Conservation (phyloP, 1,139 yeast genomes). For the Sugiyamaella castrensis region DNA sequence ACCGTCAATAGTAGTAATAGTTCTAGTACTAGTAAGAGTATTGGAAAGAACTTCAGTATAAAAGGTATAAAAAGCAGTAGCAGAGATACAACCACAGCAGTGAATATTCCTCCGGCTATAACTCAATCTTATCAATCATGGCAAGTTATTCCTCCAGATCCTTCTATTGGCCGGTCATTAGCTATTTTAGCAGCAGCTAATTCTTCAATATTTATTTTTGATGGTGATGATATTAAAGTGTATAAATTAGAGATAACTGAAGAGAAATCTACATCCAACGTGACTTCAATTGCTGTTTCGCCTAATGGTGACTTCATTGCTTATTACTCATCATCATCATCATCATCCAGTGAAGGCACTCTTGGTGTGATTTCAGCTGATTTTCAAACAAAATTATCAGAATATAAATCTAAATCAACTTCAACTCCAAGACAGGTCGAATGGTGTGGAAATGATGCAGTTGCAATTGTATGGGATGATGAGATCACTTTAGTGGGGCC, state of each 20-base stretch:
- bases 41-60: not conserved
- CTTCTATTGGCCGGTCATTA: constrained; percentile 23
- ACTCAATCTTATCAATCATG: constrained; percentile 29
- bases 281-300: constrained; percentile 46
- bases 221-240: constrained; percentile 5
- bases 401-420: constrained; percentile 41
- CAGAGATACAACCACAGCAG: not conserved
- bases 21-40: not conserved
- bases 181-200: constrained; percentile 27
- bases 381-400: constrained; percentile 53
- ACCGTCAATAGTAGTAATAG: constrained; percentile 9
- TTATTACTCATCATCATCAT: constrained; percentile 48
- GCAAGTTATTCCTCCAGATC: constrained; percentile 36
- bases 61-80: not conserved
- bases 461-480: constrained; percentile 56
- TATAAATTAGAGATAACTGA: not conserved
- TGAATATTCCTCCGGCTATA: constrained; percentile 1
- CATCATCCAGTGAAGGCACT: constrained; percentile 36
- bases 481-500: constrained; percentile 74
- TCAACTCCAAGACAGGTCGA: constrained; percentile 45
- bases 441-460: constrained; percentile 90
- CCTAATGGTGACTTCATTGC: constrained; percentile 64
- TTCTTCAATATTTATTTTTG: not conserved
- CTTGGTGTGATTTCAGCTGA: constrained; percentile 54
- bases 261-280: not conserved